Conservation (phyloP, 768 basidiomycete genomes). For the Tricholoma sp. region DNA sequence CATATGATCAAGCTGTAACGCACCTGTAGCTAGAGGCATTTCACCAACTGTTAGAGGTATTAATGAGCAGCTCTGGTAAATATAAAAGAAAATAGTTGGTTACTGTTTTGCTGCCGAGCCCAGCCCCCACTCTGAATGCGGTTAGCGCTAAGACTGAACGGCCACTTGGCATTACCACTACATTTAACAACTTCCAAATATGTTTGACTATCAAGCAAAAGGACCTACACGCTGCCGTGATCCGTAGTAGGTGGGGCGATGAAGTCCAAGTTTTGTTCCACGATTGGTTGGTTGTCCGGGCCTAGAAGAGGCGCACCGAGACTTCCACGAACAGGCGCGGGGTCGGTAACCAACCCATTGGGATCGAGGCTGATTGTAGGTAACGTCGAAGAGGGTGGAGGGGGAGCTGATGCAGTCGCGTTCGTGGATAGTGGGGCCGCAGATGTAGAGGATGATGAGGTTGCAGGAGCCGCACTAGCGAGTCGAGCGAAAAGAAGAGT, state of each 20-base stretch:
- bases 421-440: slow-evolving; percentile 14
- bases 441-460: slow-evolving; percentile 17
- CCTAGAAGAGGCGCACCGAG: slow-evolving; percentile 40
- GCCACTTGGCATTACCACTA: slow-evolving; percentile 52
- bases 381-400: slow-evolving; percentile 36
- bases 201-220: not conserved
- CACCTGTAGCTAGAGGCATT: slow-evolving; percentile 48
- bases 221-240: slow-evolving; percentile 36
- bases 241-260: slow-evolving; percentile 43
- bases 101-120: slow-evolving; percentile 53
- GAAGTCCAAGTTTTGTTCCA: slow-evolving; percentile 38
- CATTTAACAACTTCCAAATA: too few relatives aligned
- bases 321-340: slow-evolving; percentile 32
- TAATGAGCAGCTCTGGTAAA: not conserved
- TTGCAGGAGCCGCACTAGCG: slow-evolving; percentile 24
- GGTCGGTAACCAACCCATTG: slow-evolving; percentile 32
- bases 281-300: slow-evolving; percentile 35
- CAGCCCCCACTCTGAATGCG: slow-evolving; percentile 55
- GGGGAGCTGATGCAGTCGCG: slow-evolving; percentile 16
- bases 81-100: slow-evolving; percentile 4
- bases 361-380: slow-evolving; percentile 37
- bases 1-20: slow-evolving; percentile 3
- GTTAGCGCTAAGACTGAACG: slow-evolving; percentile 50
- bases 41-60: slow-evolving; percentile 26
- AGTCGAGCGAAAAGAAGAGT: slow-evolving; percentile 28